phyloP scores from a whole-genome alignment of 345 rosid species.

The Erysimum cheiranthoides region DNA sequence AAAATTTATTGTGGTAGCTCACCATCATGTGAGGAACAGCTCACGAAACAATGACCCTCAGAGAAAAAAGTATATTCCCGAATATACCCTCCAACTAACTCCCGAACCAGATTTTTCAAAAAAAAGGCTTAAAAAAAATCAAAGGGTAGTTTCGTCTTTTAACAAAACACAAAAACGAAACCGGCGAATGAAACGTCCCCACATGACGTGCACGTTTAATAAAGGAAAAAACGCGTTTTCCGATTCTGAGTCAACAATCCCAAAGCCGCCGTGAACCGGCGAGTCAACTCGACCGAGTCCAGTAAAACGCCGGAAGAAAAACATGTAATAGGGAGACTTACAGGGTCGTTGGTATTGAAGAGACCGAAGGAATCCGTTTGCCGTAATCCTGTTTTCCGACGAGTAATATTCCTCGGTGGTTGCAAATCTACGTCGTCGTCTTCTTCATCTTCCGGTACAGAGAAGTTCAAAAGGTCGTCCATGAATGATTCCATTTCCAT shows the following conservation, averaged over 20 bases:
- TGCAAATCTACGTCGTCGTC: background rate
- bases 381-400: slow-evolving; percentile 42
- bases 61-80: background rate
- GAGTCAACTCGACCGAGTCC: slow-evolving; percentile 41
- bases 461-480: slow-evolving; percentile 50
- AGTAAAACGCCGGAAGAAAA: slow-evolving; percentile 30
- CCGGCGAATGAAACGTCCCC: slow-evolving; percentile 38
- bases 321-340: slow-evolving; percentile 30
- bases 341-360: slow-evolving; percentile 38
- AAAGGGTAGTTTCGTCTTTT: slow-evolving; percentile 50
- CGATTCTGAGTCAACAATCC: slow-evolving; percentile 35
- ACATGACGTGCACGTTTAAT: slow-evolving; percentile 42
- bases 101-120: background rate
- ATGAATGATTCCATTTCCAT: slow-evolving; percentile 47
- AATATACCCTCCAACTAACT: slow-evolving; percentile 44
- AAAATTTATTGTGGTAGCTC: slow-evolving; percentile 48
- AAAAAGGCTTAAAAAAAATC: background rate
- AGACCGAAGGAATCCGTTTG: slow-evolving; percentile 40
- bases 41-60: slow-evolving; percentile 48
- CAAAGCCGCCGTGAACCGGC: slow-evolving; percentile 25
- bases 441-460: slow-evolving; percentile 41
- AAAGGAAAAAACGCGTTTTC: slow-evolving; percentile 45
- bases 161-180: background rate
- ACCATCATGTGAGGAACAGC: slow-evolving; percentile 58
- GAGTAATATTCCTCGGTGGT: slow-evolving; percentile 33